phyloP scores from a whole-genome alignment of 2,329 filamentous ascomycete species.

The Fusarium newnesense region DNA sequence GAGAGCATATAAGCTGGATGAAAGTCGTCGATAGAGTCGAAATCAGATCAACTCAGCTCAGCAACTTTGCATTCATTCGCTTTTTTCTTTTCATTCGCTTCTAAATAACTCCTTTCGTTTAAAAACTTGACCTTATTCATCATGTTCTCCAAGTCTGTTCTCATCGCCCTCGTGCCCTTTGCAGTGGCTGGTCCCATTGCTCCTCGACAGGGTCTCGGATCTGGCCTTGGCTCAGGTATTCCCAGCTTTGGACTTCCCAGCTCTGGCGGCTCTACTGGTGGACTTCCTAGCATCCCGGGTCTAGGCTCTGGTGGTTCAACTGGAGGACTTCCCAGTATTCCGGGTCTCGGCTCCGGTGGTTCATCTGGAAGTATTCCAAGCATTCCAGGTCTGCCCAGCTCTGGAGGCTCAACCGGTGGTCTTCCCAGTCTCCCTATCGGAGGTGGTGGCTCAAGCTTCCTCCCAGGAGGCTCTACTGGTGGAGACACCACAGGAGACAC shows the following conservation, averaged over 20 bases:
- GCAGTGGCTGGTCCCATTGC: slow-evolving; percentile 38
- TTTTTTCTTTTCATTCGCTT: slow-evolving; percentile 6
- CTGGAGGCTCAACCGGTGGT: not conserved
- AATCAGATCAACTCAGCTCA: slow-evolving; percentile 24
- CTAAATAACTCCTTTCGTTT: slow-evolving; percentile 14
- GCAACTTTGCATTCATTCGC: slow-evolving; percentile 20
- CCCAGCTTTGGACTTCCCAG: not conserved
- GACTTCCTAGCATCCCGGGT: not conserved
- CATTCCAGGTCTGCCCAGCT: not conserved
- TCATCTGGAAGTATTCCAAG: not conserved
- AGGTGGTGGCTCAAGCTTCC: not conserved
- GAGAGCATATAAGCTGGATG: slow-evolving; percentile 14
- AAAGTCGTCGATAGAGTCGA: not conserved
- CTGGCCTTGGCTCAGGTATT: slow-evolving; percentile 5
- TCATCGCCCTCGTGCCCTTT: slow-evolving; percentile 38
- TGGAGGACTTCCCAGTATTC: not conserved
- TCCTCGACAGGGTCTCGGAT: slow-evolving; percentile 12
- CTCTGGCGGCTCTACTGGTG: not conserved
- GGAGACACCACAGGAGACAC: not conserved
- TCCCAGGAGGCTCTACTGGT: slow-evolving; percentile 1
- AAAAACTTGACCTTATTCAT: slow-evolving; percentile 6
- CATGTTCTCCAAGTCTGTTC: slow-evolving; percentile 37
- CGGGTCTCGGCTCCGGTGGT: not conserved
- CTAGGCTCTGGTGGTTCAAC: not conserved
- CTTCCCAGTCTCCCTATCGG: slow-evolving; percentile 1